Base-by-base conservation (phyloP, 148 eudicot species). In the Vaccinium corymbosum region DNA sequence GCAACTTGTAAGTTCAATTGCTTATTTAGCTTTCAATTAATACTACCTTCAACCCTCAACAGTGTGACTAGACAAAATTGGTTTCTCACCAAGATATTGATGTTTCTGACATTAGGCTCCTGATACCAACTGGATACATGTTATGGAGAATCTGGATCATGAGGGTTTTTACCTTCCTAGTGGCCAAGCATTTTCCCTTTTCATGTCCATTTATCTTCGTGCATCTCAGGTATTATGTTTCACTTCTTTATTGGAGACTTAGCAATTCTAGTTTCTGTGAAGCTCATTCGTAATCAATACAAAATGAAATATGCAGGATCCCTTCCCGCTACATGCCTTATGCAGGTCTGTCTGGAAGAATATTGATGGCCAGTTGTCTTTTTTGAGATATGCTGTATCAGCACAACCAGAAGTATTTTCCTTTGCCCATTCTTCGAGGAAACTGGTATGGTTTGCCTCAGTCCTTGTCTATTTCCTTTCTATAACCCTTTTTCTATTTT, bases 111-210 rank as follows among this genome's bases (percentile, higher is more conserved):
- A 22, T 29, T 48, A 83, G 85, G 80, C 64, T 84, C 85, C 81
- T 27, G 76, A 53, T 22, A 84, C 48, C 76, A 78, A 78, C 81
- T 84, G 76, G 81, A 84, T 32, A 62, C 15, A 4, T 32, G 81
- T 84, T 51, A 27, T 84, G 22, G 76, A 84, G 64, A 84, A 78
- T 35, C 64, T 84, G 56, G 85, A 84, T 14, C 81, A 84, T 64
- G 85, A 84, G 81, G 81, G 76, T 7, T 62, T 84, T 68, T 62
- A 78, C 85, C 17, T 84, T 61, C 81, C 85, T 57, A 83, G 38
- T 76, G 85, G 78, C 48, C 73, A 15, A 20, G 56, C 85, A n/a
- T 83, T 76, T 76, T 59, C 55, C 14, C 19, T 83, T 42, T 73
- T 76, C n/a, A 83, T 83, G 85, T 61, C 82, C 8, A 27, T 80